Base-by-base conservation (phyloP, 495 filamentous ascomycete species). In the Xylaria flabelliformis region DNA sequence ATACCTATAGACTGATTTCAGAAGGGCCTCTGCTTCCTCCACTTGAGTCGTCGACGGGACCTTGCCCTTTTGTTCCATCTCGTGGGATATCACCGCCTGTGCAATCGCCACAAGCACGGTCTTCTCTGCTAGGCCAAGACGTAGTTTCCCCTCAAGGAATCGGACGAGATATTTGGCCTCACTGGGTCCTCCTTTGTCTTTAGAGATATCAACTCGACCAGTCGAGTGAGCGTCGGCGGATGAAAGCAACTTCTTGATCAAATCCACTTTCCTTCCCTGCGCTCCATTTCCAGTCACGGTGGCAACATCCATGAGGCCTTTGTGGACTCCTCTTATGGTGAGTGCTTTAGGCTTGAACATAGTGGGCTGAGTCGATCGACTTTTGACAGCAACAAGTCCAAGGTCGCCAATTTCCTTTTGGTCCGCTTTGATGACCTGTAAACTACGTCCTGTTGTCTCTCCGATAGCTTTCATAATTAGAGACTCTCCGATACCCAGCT, bases 391-490 rank as follows among this genome's bases (percentile, higher is more conserved):
- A 1, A 99, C 96, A 64, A 98, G 85, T 19, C 96, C 96, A 24
- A 99, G 85, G 80, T 99, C 96, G 32, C 96, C 96, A 78, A 98
- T 97, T 74, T 98, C 93, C 74, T 94, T 93, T 72, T 99, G 96
- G 76, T 99, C 96, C 50, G 90, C 87, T 79, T 97, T 98, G 80
- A 98, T 97, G 65, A 96, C 89, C 10, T 88, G 82, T 51, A 98
- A 81, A 77, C 91, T 96, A 67, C 97, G 91, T 7, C 96, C 96
- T 3, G 96, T 98, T 64, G 90, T 91, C 83, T 99, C 95, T 17
- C 94, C 94, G 77, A 99, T 97, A 19, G 96, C 93, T 76, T 98
- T 99, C 94, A 99, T 98, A 75, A 99, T 97, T 56, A 99, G 79
- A 17, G 94, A 97, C 83, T 99, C 96, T 55, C 96, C 96, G 77